Evolutionary conservation across 495 filamentous ascomycete genomes (phyloP), one percentile per base, ranked within the genome.

Genomic region (Daldinia grandis): DNA sequence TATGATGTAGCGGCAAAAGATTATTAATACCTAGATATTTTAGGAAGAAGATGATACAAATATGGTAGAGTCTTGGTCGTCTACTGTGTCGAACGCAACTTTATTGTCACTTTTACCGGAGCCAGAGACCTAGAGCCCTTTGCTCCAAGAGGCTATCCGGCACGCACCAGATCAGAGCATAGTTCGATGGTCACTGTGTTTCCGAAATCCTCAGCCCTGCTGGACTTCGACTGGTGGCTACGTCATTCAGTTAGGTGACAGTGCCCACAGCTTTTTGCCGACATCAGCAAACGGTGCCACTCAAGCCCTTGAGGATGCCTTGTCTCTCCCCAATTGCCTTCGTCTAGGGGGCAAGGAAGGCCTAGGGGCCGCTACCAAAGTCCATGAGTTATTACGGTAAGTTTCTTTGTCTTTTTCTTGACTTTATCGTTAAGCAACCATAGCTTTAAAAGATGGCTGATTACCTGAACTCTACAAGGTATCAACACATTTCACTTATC

Each of bases 261-360:
- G 87, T 4, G 88, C 89, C 21, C 90, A 92, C 76, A 83, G 87
- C 14, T 90, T 91, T 73, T 78, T 91, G 1, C 89, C 89, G 0
- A 88, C 87, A 1, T 86, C 82, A 4, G 83, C 83, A 25, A 86
- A 90, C 65, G 89, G 90, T 4, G 89, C 86, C 4, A 87, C 84
- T 37, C 88, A 89, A 74, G 87, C 90, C 0, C 85, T 92, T 68
- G 89, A 92, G 74, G 89, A 91, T 72, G 89, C 85, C 4, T 82
- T 84, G 12, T 85, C 85, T 0, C 69, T 91, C 5, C 87, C 87
- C 1, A 82, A 85, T 14, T 87, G 85, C 61, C 76, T 91, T 56
- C 77, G 82, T 40, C 69, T 85, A 8, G 83, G 74, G n/a, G 85
- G 84, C 3, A 74, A 68, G 25, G 58, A 58, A 14, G 38, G 49